phyloP scores from a whole-genome alignment of 1,139 yeast species.

The Candida mesenterica region DNA sequence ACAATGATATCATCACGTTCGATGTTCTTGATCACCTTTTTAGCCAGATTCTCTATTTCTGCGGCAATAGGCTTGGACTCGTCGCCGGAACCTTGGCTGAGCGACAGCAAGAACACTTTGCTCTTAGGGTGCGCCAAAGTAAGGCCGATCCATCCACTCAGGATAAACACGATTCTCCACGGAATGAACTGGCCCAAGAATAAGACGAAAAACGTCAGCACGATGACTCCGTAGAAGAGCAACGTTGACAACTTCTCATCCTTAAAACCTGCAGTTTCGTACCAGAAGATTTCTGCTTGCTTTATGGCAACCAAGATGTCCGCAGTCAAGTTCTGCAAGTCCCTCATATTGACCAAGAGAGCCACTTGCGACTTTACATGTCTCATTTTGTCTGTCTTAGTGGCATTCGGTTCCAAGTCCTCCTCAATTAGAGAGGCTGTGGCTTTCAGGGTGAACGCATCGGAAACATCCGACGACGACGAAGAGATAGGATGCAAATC shows the following conservation, averaged over 20 bases:
- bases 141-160: constrained; percentile 52
- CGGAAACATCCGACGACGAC: constrained; percentile 19
- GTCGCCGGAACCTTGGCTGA: not conserved
- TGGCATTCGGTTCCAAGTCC: constrained; percentile 10
- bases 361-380: constrained; percentile 40
- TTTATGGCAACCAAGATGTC: constrained; percentile 54
- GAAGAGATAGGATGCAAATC: constrained; percentile 17
- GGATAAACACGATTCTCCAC: constrained; percentile 58
- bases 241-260: constrained; percentile 69
- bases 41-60: constrained; percentile 16
- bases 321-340: constrained; percentile 61
- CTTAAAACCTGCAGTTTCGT: constrained; percentile 67
- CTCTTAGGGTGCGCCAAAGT: constrained; percentile 58
- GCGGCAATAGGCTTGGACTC: constrained; percentile 2
- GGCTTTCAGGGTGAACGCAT: constrained; percentile 1
- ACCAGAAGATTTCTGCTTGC: constrained; percentile 52
- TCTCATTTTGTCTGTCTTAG: constrained; percentile 20
- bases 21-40: constrained; percentile 25
- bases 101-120: constrained; percentile 28
- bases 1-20: constrained; percentile 54
- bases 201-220: constrained; percentile 35
- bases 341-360: constrained; percentile 54
- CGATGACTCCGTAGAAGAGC: constrained; percentile 41
- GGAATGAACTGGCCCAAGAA: constrained; percentile 60
- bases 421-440: constrained; percentile 9